Base-by-base conservation (phyloP, 352 stramenopile genomes). In the Globisporangium mamillatum region DNA sequence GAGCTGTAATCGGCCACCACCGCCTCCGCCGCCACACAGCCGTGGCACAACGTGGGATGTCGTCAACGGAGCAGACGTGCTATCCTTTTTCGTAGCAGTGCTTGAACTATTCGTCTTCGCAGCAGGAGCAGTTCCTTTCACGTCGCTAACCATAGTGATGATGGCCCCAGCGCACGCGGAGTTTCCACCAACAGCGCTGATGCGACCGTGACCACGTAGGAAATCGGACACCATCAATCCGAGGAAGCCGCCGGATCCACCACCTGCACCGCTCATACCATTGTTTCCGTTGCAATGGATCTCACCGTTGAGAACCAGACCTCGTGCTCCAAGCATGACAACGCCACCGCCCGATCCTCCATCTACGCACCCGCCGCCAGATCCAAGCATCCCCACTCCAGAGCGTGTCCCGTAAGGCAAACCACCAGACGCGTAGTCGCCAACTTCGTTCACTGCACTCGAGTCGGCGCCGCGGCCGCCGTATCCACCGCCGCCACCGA, bases 161-260 rank as follows among this genome's bases (percentile, higher is more conserved):
- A 75, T 59, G 53, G 63, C 72, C 60, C 86, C 77, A 3, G 70
- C 75, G 68, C 86, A 94, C 69, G 84, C 74, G 10, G 84, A 82
- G 18, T 79, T 81, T 55, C 86, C 86, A 34, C 86, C 86, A 27
- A 91, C 84, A 57, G 86, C 84, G 24, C 82, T 92, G 60, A 94
- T 90, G 22, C 75, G 72, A 5, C 86, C 86, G 50, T 85, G 65
- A 0, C 86, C 86, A 34, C 72, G 76, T 25, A 94, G 36, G 69
- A 75, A 90, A 46, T 89, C 74, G 0, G 80, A 71, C 20, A 94
- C 77, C 2, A 81, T 80, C 3, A 94, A 63, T 0, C 86, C 82
- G 16, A 94, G 74, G 66, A 90, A 92, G 0, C 84, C 86, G 36
- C 86, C 86, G 6, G 86, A 92, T 3, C 86, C 86, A n/a, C 86